A percentile compares a stretch with the other conserved stretches of the same genome.
Conservation (phyloP, 2,329 filamentous ascomycete genomes). For the Scedosporium dehoogii region DNA sequence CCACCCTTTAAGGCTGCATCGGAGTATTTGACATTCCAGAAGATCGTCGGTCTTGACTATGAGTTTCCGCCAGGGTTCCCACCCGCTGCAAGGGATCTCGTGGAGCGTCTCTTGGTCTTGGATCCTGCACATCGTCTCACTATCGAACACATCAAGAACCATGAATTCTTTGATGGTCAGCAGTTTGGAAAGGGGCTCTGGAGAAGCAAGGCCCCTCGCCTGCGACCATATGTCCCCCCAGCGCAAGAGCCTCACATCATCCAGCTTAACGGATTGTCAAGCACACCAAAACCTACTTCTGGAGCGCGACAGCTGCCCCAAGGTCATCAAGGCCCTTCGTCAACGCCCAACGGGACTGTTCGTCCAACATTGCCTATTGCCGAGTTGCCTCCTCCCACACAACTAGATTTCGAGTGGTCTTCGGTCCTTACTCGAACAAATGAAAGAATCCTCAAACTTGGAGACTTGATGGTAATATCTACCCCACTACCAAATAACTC, state of each 20-base stretch:
- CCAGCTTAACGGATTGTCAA: slow-evolving; percentile 52
- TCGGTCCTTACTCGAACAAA: slow-evolving; percentile 85
- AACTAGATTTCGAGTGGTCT: slow-evolving; percentile 97
- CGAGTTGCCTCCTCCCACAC: slow-evolving; percentile 89
- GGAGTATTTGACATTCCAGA: slow-evolving; percentile 96
- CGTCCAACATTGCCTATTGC: slow-evolving; percentile 79
- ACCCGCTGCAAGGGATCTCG: slow-evolving; percentile 71
- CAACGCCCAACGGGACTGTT: slow-evolving; percentile 30
- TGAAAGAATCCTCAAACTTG: slow-evolving; percentile 88
- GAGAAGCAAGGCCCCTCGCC: slow-evolving; percentile 78
- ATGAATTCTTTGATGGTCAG: slow-evolving; percentile 87
- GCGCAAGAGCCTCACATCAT: slow-evolving; percentile 64
- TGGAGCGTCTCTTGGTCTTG: slow-evolving; percentile 81
- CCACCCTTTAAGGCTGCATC: slow-evolving; percentile 94
- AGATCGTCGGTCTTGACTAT: slow-evolving; percentile 91
- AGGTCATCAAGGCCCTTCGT: slow-evolving; percentile 4
- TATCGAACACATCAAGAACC: slow-evolving; percentile 93
- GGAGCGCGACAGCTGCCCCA: slow-evolving; percentile 6
- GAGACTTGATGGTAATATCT: slow-evolving; percentile 78
- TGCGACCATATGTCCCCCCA: slow-evolving; percentile 75
- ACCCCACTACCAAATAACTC: slow-evolving; percentile 68
- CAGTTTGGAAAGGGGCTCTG: slow-evolving; percentile 76
- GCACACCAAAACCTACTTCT: slow-evolving; percentile 9
- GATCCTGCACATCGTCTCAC: slow-evolving; percentile 77
- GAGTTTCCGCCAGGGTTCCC: slow-evolving; percentile 88